phyloP scores from a whole-genome alignment of 805 yeast species.

The Blastobotrys americana region DNA sequence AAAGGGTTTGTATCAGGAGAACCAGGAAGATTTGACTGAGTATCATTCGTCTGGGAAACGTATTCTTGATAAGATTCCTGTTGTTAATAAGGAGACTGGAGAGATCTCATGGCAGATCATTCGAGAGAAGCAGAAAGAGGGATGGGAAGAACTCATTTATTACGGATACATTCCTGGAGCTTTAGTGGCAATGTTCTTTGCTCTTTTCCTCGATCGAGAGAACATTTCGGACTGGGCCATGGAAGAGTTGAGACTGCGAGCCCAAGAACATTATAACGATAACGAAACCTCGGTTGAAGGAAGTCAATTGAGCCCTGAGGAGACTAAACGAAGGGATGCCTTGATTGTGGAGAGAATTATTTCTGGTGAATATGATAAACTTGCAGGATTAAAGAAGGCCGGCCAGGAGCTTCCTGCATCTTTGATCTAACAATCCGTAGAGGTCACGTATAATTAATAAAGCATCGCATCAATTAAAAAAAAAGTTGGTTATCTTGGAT shows the following conservation, averaged over 20 bases:
- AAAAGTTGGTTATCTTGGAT: neutral
- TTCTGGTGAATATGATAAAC: constrained; percentile 73
- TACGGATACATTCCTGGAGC: constrained; percentile 67
- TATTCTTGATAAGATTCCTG: constrained; percentile 78
- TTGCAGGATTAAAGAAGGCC: constrained; percentile 33
- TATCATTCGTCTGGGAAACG: constrained; percentile 49
- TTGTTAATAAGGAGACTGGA: constrained; percentile 70
- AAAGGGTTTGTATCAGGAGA: constrained; percentile 48
- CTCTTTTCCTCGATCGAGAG: constrained; percentile 45
- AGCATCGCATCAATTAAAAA: neutral
- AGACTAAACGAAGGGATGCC: constrained; percentile 62
- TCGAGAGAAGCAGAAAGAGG: constrained; percentile 69
- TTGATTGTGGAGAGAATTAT: constrained; percentile 73
- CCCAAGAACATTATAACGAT: constrained; percentile 55
- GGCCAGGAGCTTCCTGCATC: constrained; percentile 30
- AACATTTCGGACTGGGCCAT: constrained; percentile 70
- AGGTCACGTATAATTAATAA: neutral
- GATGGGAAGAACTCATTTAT: constrained; percentile 76
- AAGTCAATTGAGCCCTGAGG: constrained; percentile 42
- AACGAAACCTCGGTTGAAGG: constrained; percentile 18
- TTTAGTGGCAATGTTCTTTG: constrained; percentile 45
- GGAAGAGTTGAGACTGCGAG: constrained; percentile 71
- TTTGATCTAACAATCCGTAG: constrained; percentile 21
- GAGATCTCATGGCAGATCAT: constrained; percentile 72
- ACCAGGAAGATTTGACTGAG: constrained; percentile 52